These are phyloP conservation scores for Diutina rugosa DNA, from an alignment of 1,139 yeast species.

Conservation along the genomic window DNA sequence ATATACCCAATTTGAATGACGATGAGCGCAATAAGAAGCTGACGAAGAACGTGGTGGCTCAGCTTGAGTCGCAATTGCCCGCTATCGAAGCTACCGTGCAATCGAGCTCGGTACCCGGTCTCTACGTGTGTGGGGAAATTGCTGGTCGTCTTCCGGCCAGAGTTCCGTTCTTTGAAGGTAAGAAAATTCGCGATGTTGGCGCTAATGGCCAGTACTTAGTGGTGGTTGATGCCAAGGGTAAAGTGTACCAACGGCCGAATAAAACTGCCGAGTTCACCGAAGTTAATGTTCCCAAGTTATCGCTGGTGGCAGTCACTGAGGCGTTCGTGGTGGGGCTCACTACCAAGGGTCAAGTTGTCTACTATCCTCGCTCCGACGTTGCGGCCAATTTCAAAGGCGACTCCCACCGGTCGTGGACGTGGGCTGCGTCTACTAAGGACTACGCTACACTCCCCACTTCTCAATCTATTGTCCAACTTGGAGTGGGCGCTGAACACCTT, in stretches of 20 bases:
- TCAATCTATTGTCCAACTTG: conserved; percentile 27
- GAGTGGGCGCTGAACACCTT: conserved; percentile 57
- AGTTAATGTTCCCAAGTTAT: background rate
- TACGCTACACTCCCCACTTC: background rate
- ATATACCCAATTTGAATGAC: conserved; percentile 14
- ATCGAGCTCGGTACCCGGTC: conserved; percentile 18
- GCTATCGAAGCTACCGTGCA: conserved; percentile 13
- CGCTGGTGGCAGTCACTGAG: background rate
- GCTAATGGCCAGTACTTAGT: conserved; percentile 37
- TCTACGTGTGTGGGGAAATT: conserved; percentile 24
- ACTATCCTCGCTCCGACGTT: background rate
- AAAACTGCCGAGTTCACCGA: background rate
- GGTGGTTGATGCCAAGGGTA: conserved; percentile 61
- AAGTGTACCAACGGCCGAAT: conserved; percentile 34
- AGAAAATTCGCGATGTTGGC: conserved; percentile 44
- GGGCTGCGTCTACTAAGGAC: background rate
- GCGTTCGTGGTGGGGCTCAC: background rate
- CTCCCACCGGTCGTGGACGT: background rate
- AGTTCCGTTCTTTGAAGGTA: conserved; percentile 50
- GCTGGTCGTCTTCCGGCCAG: conserved; percentile 43
- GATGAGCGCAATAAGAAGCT: conserved; percentile 18
- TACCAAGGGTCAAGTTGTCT: background rate
- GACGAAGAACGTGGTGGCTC: conserved; percentile 15
- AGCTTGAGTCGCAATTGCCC: conserved; percentile 18
- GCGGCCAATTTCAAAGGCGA: background rate